A percentile compares a stretch with the other conserved stretches of the same genome.
These are phyloP conservation scores for Saccharomycopsis hybrid DNA, from an alignment of 1,139 yeast genomes.

Conservation along the genomic window DNA sequence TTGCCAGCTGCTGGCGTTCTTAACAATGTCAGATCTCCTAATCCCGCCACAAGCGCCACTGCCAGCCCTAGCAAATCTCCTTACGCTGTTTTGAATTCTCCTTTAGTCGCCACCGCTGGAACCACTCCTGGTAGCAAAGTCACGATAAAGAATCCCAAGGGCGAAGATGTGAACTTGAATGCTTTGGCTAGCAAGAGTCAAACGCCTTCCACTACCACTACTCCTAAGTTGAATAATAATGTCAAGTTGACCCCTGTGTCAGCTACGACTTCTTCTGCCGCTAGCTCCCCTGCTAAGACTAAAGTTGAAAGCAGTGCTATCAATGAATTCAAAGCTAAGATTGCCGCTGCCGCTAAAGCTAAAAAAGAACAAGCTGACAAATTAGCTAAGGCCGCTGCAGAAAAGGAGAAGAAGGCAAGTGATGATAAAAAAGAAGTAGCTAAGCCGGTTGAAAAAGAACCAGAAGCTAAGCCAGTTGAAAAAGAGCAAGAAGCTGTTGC, in stretches of 20 bases:
- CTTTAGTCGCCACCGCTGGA: too few species aligned
- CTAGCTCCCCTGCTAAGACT: conserved; percentile 1
- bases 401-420: neutral
- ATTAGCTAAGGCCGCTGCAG: neutral
- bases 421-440: too few species aligned
- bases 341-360: conserved; percentile 9
- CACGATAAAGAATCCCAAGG: conserved; percentile 15
- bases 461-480: too few species aligned
- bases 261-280: conserved; percentile 1
- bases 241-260: conserved; percentile 2
- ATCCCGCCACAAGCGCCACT: neutral
- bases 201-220: conserved; percentile 2
- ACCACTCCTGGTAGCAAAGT: conserved; percentile 2
- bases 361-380: neutral
- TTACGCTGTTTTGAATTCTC: too few species aligned
- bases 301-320: conserved; percentile 7
- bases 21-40: too few species aligned
- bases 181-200: conserved; percentile 7
- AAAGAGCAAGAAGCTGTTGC: too few species aligned
- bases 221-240: conserved; percentile 1
- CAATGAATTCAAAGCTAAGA: conserved; percentile 12
- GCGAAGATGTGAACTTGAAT: conserved; percentile 15
- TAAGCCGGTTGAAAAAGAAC: too few species aligned
- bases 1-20: neutral
- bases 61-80: neutral